phyloP scores from a whole-genome alignment of 192 early-diverging fungal species.

The Coemansia sp. region DNA sequence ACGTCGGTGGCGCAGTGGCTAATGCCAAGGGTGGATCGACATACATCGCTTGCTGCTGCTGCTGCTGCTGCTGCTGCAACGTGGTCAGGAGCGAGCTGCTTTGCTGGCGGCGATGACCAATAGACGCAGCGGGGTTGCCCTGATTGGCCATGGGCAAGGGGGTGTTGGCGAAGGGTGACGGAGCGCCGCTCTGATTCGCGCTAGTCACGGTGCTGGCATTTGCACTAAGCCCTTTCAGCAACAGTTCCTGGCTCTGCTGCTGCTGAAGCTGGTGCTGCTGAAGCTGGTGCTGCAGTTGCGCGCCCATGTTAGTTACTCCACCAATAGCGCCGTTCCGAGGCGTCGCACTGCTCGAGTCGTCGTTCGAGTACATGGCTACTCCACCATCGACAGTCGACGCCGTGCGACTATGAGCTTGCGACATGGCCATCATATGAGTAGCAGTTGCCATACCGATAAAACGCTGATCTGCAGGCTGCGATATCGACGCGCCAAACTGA shows the following conservation, averaged over 20 bases:
- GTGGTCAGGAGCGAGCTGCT: constrained; percentile 22
- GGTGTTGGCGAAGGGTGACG: constrained; percentile 25
- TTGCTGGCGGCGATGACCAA: constrained; percentile 27
- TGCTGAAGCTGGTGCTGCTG: constrained; percentile 15
- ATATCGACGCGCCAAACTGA: constrained; percentile 4
- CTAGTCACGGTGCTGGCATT: constrained; percentile 13
- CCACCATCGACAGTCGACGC: constrained; percentile 28
- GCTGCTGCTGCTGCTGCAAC: constrained; percentile 12
- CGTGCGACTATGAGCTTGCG: constrained; percentile 30
- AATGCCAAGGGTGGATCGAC: constrained; percentile 16
- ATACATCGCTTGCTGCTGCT: constrained; percentile 6
- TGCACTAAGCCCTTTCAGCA: constrained; percentile 6
- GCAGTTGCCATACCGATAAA: neutral
- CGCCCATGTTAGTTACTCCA: neutral
- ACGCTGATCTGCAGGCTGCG: neutral
- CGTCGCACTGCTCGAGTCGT: constrained; percentile 8
- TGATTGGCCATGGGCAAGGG: neutral
- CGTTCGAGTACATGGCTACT: constrained; percentile 32
- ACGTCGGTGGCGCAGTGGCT: constrained; percentile 21
- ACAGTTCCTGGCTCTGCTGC: constrained; percentile 5
- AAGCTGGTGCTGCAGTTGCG: constrained; percentile 14
- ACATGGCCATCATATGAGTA: constrained; percentile 2
- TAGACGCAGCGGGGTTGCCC: neutral
- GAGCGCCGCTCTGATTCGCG: constrained; percentile 29
- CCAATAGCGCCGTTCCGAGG: constrained; percentile 17